Conservation (phyloP, 176 grass and related monocot genomes). For the Carex kokanica region DNA sequence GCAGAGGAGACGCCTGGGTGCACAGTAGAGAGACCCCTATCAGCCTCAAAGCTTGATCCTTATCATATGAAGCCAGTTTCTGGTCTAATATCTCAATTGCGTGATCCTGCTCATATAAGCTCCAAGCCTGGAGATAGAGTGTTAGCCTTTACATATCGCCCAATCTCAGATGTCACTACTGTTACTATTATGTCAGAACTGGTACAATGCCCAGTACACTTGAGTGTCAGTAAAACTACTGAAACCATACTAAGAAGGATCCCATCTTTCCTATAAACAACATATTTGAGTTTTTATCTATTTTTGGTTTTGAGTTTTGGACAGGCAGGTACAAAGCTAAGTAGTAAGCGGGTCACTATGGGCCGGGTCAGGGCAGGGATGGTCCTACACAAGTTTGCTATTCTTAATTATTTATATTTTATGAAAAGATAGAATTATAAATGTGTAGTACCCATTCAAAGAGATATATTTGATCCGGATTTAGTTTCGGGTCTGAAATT, state of each 20-base stretch:
- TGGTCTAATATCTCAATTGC: slow-evolving; percentile 53
- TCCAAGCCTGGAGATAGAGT: slow-evolving; percentile 49
- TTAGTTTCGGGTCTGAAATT: slow-evolving; percentile 41
- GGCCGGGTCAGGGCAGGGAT: background rate
- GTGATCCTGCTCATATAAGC: slow-evolving; percentile 46
- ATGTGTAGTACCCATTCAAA: slow-evolving; percentile 73
- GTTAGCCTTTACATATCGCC: background rate
- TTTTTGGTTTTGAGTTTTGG: background rate
- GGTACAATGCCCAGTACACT: background rate
- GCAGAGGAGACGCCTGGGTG: slow-evolving; percentile 49
- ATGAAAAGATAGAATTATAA: background rate
- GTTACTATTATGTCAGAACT: background rate
- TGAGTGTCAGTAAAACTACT: background rate
- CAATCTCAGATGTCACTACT: background rate
- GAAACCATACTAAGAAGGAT: background rate
- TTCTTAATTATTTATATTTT: background rate
- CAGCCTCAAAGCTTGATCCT: slow-evolving; percentile 37
- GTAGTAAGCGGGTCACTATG: background rate
- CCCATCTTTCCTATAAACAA: background rate
- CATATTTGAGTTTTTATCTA: background rate
- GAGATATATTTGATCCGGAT: slow-evolving; percentile 55
- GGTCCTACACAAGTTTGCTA: background rate
- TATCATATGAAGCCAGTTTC: slow-evolving; percentile 33
- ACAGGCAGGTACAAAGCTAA: background rate
- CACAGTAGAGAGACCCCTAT: slow-evolving; percentile 58